Conservation (phyloP, 306 rosid species). For the Styphnolobium japonicum region DNA sequence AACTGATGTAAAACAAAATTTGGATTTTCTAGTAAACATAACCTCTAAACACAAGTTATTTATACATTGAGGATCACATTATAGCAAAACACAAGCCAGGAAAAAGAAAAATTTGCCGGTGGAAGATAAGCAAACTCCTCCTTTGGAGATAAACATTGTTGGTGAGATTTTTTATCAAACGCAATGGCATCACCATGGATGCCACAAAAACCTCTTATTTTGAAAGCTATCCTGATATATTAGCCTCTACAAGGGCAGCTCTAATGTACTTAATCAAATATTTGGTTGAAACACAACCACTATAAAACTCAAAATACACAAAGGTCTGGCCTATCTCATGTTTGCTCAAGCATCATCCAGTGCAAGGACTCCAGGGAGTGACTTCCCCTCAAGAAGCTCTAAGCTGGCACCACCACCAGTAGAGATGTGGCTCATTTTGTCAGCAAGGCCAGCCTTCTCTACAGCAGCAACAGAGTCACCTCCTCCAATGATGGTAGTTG, state of each 20-base stretch:
- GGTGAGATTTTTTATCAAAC: background rate
- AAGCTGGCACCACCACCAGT: constrained; percentile 84
- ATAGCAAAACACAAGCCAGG: no score
- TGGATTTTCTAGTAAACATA: no score
- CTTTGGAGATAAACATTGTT: background rate
- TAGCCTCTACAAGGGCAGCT: constrained; percentile 35
- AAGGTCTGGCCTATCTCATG: background rate
- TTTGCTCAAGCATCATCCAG: constrained; percentile 55
- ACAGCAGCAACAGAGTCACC: constrained; percentile 80
- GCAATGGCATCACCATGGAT: background rate
- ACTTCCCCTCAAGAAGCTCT: constrained; percentile 75
- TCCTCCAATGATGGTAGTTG: constrained; percentile 72
- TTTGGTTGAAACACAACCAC: no score
- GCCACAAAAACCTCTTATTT: constrained; percentile 20
- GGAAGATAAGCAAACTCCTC: background rate
- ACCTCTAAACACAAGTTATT: no score
- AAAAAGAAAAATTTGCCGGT: no score
- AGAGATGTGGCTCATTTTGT: constrained; percentile 78
- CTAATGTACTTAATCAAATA: background rate
- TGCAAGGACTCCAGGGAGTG: constrained; percentile 76
- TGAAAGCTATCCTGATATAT: constrained; percentile 22
- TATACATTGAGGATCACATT: no score
- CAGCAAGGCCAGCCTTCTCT: constrained; percentile 69
- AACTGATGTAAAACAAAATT: no score
- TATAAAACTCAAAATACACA: constrained; percentile 2